Evolutionary conservation across 176 grass and related monocot species (phyloP), one percentile per base, ranked within the genome.

Genomic region (Cocos nucifera): DNA sequence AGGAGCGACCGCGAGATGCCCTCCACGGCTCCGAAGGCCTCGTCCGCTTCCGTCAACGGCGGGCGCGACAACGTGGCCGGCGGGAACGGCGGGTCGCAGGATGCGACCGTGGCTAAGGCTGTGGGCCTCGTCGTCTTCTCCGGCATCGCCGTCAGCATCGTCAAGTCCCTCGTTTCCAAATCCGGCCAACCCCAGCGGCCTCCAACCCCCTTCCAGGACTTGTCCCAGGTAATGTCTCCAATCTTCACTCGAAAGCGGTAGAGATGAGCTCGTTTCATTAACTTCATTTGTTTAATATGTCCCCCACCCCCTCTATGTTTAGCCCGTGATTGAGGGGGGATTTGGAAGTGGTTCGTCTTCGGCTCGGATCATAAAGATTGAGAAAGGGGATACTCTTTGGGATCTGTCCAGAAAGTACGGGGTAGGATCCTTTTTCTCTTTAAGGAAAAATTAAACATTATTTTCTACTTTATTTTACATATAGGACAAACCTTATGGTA

Each of bases 61-160:
- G 35, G 35, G 17, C 17, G 5, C 58, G 26, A n/a, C 28, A 27
- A 23, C 14, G 58, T 16, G 5, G 58, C 17, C 30, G 24, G 28
- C 58, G 16, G 58, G 15, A 29, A 61, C 6, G 26, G 58, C 27
- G 3, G 25, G 30, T 61, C 58, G 16, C 27, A 32, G 17, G 58
- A 61, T 15, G 58, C 26, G 4, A 32, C 26, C 6, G 6, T 61
- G 24, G 58, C 58, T 3, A 61, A 61, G 58, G 58, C 58, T n/a
- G 58, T 61, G 27, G 58, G 58, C 24, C 35, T 61, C 58, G 16
- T 61, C 24, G 58, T 61, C 58, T 61, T 61, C 58, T 39, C 58
- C 28, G 58, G 58, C 14, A 61, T 61, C 27, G 58, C 27, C 27
- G 17, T 61, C 25, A 61, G 58, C 28, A 27, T 61, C 58, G 58